Conservation (phyloP, 1,139 yeast species). For the Suhomyces terraborum region DNA sequence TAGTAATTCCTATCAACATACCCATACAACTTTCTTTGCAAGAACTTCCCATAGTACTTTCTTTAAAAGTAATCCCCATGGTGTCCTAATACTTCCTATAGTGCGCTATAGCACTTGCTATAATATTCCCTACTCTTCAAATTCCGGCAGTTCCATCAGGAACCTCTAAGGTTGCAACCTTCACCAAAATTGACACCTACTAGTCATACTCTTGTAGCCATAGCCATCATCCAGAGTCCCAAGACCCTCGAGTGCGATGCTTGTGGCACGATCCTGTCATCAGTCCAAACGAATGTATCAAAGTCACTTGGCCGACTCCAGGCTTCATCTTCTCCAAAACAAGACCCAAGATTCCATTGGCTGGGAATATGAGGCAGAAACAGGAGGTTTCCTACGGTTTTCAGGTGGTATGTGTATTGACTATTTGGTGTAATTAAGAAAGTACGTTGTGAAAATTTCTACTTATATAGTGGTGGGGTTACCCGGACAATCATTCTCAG, state of each 20-base stretch:
- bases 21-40: no score
- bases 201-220: no score
- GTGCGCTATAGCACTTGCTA: no score
- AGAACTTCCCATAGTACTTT: no score
- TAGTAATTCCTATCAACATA: no score
- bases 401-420: slow-evolving; percentile 6
- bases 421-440: neutral
- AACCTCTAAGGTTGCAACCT: no score
- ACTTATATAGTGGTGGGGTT: slow-evolving; percentile 8
- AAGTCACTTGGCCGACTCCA: slow-evolving; percentile 32
- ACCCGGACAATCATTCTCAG: slow-evolving; percentile 14
- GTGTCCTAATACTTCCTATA: no score
- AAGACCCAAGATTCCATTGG: slow-evolving; percentile 64
- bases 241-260: slow-evolving; percentile 9
- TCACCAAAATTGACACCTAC: no score
- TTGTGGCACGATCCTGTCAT: slow-evolving; percentile 47
- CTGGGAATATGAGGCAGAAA: slow-evolving; percentile 69
- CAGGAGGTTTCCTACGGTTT: slow-evolving; percentile 47
- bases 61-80: no score
- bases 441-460: neutral
- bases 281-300: slow-evolving; percentile 43
- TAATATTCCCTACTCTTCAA: no score
- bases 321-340: slow-evolving; percentile 70
- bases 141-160: no score
- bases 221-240: slow-evolving; percentile 6